Evolutionary conservation across 208 protist species (phyloP), one percentile per base, ranked within the genome.

Genomic region (Trypanosoma avium): DNA sequence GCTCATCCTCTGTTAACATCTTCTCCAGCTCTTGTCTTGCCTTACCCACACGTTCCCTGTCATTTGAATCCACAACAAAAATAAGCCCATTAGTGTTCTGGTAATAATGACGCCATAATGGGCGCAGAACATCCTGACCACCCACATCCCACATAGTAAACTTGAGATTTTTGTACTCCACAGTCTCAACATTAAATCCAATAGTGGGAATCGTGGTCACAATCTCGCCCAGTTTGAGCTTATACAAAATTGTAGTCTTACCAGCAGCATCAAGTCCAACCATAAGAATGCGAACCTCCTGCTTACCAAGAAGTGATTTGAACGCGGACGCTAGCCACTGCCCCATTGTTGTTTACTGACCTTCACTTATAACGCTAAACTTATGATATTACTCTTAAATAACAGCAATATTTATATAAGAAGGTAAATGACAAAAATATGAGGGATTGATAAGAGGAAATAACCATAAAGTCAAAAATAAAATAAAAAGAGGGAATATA

Each of bases 231-330:
- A 98, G 88, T 81, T 99, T 99, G 42, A 99, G 84, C 78, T 98
- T 98, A 90, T 99, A 98, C 13, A 99, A 82, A 52, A 99, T 97
- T 24, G 95, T 98, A 19, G 98, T 99, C 82, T 99, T 99, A 61
- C 98, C 98, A 19, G 97, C 96, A 49, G 88, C 97, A 84, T 99
- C 98, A 21, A 99, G 88, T 19, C 98, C 98, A 17, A 99, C 84
- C 93, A 99, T 98, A n/a, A 99, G 79, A 61, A 99, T 98, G 42
- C 95, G 90, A 52, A 97, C 88, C 68, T 99, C 94, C 80, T 98
- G 95, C 75, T 98, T 98, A 4, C 95, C 95, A 66, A 97, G 84
- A 35, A 98, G 74, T 24, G 83, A 92, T 15, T 77, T 84, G 45
- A 92, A 88, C 17, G 77, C 70, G n/a, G 82, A 88, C 17, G 80